phyloP scores from a whole-genome alignment of 129 eudicot genomes.

The Calendula officinalis region DNA sequence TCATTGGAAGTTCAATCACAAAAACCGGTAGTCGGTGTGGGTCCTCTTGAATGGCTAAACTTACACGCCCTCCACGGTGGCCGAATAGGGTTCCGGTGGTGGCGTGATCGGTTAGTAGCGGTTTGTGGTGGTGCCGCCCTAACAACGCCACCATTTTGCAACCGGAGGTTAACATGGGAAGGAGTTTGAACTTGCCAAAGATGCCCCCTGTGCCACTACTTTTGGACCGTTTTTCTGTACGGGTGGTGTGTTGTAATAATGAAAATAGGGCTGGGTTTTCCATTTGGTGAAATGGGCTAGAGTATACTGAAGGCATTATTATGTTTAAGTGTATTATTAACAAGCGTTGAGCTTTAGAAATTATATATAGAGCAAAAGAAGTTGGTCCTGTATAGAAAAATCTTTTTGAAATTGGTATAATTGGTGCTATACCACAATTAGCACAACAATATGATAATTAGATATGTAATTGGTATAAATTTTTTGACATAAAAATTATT shows the following conservation, averaged over 20 bases:
- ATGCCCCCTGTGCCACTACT: conserved; percentile 45
- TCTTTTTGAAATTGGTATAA: neutral
- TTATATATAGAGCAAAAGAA: conserved; percentile 8
- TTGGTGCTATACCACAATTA: conserved; percentile 4
- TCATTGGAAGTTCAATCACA: conserved; percentile 69
- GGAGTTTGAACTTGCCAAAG: conserved; percentile 78
- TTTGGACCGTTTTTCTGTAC: conserved; percentile 44
- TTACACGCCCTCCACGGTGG: conserved; percentile 53
- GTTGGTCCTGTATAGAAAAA: conserved; percentile 5
- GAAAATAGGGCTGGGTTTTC: conserved; percentile 56
- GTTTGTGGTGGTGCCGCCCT: conserved; percentile 45
- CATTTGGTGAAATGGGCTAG: conserved; percentile 56
- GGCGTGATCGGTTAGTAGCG: conserved; percentile 56
- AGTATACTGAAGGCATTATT: conserved; percentile 50
- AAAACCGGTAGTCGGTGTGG: conserved; percentile 50
- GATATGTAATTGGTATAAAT: no score
- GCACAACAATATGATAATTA: conserved; percentile 4
- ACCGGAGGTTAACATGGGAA: conserved; percentile 82
- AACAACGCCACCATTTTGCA: conserved; percentile 76
- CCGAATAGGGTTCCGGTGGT: conserved; percentile 71
- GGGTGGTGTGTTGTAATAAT: conserved; percentile 50
- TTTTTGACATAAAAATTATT: no score
- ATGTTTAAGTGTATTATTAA: neutral
- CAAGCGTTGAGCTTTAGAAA: neutral
- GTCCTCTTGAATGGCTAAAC: conserved; percentile 61